Percentiles rank a stretch among this genome's conserved stretches.
Conservation (phyloP, 2,329 filamentous ascomycete genomes). For the Ceratocystiopsis brevicomis region DNA sequence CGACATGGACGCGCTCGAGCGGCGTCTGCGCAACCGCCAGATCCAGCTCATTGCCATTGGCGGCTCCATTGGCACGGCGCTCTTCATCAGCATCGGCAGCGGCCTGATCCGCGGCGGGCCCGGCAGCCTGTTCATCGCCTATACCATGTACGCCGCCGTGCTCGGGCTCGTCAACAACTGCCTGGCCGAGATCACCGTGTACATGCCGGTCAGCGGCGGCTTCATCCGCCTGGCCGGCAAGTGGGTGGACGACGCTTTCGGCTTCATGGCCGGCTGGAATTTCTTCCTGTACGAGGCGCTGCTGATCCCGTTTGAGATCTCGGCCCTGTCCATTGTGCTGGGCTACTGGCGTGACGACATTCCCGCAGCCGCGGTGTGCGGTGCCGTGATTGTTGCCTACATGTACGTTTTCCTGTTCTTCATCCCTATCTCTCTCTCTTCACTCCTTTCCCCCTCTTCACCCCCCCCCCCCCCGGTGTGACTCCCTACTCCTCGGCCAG, state of each 20-base stretch:
- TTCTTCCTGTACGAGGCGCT: slow-evolving; percentile 24
- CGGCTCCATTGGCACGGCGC: slow-evolving; percentile 36
- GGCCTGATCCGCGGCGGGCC: slow-evolving; percentile 19
- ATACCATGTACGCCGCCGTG: slow-evolving; percentile 33
- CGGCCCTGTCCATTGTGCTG: slow-evolving; percentile 22
- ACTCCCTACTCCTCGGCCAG: background rate
- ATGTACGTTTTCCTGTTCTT: slow-evolving; percentile 5
- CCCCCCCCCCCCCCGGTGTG: too few relatives aligned
- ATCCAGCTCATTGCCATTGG: slow-evolving; percentile 41
- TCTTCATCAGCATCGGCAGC: slow-evolving; percentile 43
- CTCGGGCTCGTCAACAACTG: slow-evolving; percentile 45
- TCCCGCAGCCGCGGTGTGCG: slow-evolving; percentile 31
- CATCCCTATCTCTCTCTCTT: too few relatives aligned
- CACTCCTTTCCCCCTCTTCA: too few relatives aligned
- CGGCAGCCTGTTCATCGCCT: slow-evolving; percentile 33
- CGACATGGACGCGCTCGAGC: slow-evolving; percentile 19
- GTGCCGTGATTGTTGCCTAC: slow-evolving; percentile 24
- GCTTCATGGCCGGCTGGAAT: slow-evolving; percentile 32
- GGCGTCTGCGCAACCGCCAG: slow-evolving; percentile 32
- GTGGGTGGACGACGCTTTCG: slow-evolving; percentile 47
- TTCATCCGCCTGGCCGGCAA: slow-evolving; percentile 46
- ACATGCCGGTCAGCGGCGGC: slow-evolving; percentile 42
- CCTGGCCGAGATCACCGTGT: slow-evolving; percentile 44
- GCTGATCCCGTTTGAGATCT: slow-evolving; percentile 23
- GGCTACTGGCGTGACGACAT: slow-evolving; percentile 28